Conservation (phyloP, 352 stramenopile genomes). For the Halophytophthora polymorphica region DNA sequence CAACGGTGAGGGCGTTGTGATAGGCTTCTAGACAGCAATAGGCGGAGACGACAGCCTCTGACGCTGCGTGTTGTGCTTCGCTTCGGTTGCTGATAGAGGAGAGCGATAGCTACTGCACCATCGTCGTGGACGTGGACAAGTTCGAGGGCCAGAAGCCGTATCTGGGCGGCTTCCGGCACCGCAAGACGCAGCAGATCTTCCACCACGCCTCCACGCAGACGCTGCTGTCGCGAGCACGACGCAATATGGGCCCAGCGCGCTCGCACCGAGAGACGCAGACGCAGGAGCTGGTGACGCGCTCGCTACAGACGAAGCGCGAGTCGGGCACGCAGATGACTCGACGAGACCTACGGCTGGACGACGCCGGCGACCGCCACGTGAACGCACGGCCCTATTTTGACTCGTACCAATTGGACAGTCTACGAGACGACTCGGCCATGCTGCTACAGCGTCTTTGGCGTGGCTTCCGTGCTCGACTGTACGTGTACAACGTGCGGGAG, state of each 20-base stretch:
- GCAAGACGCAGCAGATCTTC: constrained; percentile 85
- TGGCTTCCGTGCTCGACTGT: constrained; percentile 62
- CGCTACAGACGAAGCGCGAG: constrained; percentile 85
- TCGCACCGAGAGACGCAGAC: constrained; percentile 90
- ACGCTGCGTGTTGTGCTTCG: not conserved
- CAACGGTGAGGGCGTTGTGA: constrained; percentile 24
- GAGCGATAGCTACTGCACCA: constrained; percentile 38
- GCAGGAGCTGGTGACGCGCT: constrained; percentile 67
- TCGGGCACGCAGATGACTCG: constrained; percentile 89
- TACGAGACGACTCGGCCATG: constrained; percentile 71
- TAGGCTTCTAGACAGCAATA: not conserved
- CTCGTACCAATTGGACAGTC: constrained; percentile 82
- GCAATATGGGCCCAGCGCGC: constrained; percentile 28
- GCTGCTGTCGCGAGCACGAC: constrained; percentile 43
- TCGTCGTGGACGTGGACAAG: constrained; percentile 76
- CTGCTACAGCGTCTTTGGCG: constrained; percentile 89
- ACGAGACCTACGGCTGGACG: constrained; percentile 69
- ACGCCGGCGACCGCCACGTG: constrained; percentile 56
- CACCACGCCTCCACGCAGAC: constrained; percentile 89
- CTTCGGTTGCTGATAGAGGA: constrained; percentile 27
- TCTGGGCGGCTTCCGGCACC: constrained; percentile 86
- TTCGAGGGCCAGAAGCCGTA: constrained; percentile 81
- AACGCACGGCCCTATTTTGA: constrained; percentile 84
- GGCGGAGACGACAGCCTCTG: not conserved
- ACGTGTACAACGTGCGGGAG: constrained; percentile 45